Percentiles rank a stretch among this genome's conserved stretches.
Evolutionary conservation across 1,284 basidiomycete genomes (phyloP).

Genomic region (Cryptococcus sp.): DNA sequence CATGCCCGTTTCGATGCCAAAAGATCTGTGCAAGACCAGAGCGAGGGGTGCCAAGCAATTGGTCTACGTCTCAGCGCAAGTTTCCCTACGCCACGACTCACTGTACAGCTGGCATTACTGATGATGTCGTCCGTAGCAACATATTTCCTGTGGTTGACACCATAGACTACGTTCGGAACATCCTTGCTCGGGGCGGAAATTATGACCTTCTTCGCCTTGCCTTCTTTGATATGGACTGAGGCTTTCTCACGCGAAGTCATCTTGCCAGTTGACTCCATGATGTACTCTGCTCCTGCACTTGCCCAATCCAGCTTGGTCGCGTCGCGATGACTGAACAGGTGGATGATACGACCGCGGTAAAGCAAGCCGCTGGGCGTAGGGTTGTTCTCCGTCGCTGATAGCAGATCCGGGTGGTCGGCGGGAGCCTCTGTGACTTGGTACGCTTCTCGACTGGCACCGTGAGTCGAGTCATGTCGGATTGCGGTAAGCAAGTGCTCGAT

Average conservation of each 20-base stretch:
- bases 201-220: slow-evolving; percentile 53
- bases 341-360: slow-evolving; percentile 48
- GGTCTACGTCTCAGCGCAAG: too few relatives aligned
- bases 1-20: slow-evolving; percentile 54
- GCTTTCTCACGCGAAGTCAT: slow-evolving; percentile 50
- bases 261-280: slow-evolving; percentile 53
- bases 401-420: slow-evolving; percentile 38
- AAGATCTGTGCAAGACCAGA: slow-evolving; percentile 47
- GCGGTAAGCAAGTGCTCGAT: slow-evolving; percentile 49
- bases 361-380: slow-evolving; percentile 40
- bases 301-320: slow-evolving; percentile 50
- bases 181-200: slow-evolving; percentile 54
- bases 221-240: slow-evolving; percentile 44
- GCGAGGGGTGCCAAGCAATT: slow-evolving; percentile 56
- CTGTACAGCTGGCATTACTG: slow-evolving; percentile 54
- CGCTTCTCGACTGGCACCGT: slow-evolving; percentile 33
- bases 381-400: slow-evolving; percentile 36
- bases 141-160: slow-evolving; percentile 53
- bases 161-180: slow-evolving; percentile 49
- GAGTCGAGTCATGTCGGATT: slow-evolving; percentile 54
- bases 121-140: slow-evolving; percentile 44
- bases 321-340: slow-evolving; percentile 51
- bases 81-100: slow-evolving; percentile 22
- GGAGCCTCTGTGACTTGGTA: slow-evolving; percentile 43
- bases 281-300: slow-evolving; percentile 48